Base-by-base conservation (phyloP, 2,329 filamentous ascomycete genomes). In the Aspergillus felis region DNA sequence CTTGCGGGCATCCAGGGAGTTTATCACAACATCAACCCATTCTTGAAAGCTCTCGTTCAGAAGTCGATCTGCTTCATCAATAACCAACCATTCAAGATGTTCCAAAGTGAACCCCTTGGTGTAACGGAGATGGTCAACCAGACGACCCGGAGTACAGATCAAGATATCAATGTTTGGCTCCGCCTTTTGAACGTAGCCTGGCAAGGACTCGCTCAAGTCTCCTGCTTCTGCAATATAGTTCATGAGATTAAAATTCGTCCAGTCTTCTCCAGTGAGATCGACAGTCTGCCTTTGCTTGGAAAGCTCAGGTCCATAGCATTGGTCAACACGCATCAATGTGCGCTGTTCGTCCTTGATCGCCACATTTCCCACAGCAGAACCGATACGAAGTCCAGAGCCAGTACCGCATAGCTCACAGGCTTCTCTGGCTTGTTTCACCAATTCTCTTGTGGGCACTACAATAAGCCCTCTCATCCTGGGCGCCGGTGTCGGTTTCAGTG, bases 21-120 rank as follows among this genome's bases (percentile, higher is more conserved):
- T 72, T 66, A 91, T 87, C 6, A 94, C 84, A 0, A 87, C 77
- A 44, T 87, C 84, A 3, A 95, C 80, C 92, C 92, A 97, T 67
- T 93, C 89, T 71, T 97, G 92, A 73, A 94, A 97, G 68, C 89
- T 92, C 72, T 97, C 91, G 47, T 92, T 89, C 5, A 97, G 82
- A 12, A 97, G 79, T 69, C 94, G 91, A 73, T 97, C 93, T 10
- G 93, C 94, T 75, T 97, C 93, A 67, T 97, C 93, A 49, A 97
- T 89, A 2, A 97, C 85, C 0, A 97, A 80, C 92, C 92, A 97
- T 59, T 90, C 85, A 4, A 97, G 80, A 69, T 89, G 82, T 56
- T 89, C 84, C 24, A 97, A 79, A 0, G 82, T 84, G 71, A 97
- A 97, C 0, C 91, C 92, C 3, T 85, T 84, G 0, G 93, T 97